These are phyloP conservation scores for Lodderomyces theae DNA, from an alignment of 1,139 yeast genomes.

Conservation along the genomic window DNA sequence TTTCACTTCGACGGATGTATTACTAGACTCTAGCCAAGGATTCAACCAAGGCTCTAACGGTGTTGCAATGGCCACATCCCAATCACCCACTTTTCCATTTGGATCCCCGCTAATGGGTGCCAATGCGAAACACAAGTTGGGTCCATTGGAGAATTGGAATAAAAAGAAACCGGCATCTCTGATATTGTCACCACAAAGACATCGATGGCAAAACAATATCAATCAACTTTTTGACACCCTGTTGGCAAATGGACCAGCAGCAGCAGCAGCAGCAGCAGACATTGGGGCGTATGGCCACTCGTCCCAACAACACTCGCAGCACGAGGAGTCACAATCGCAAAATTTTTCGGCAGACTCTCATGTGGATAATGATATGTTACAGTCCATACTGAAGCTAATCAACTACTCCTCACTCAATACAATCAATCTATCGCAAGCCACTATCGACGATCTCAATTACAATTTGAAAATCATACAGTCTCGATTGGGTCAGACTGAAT, in stretches of 20 bases:
- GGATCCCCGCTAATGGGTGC: not conserved
- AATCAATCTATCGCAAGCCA: slow-evolving; percentile 23
- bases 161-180: slow-evolving; percentile 1
- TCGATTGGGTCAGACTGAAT: slow-evolving; percentile 6
- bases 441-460: slow-evolving; percentile 27
- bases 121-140: slow-evolving; percentile 6
- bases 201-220: not conserved
- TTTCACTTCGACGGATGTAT: not conserved
- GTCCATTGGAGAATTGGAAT: slow-evolving; percentile 6
- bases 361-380: slow-evolving; percentile 17
- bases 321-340: slow-evolving; percentile 1
- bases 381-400: slow-evolving; percentile 21
- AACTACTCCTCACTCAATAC: slow-evolving; percentile 21
- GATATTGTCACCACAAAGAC: slow-evolving; percentile 1
- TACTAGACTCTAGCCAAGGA: not conserved
- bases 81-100: not conserved
- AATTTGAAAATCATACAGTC: slow-evolving; percentile 22
- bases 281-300: no score
- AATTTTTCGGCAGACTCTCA: not conserved
- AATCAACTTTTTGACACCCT: slow-evolving; percentile 1
- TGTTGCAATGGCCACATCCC: not conserved
- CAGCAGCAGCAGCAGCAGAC: no score
- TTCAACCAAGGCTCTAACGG: not conserved
- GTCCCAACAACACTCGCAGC: no score
- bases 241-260: not conserved